A percentile compares a stretch with the other conserved stretches of the same genome.
These are phyloP conservation scores for Quercus phellos DNA, from an alignment of 331 rosid genomes.

Conservation along the genomic window DNA sequence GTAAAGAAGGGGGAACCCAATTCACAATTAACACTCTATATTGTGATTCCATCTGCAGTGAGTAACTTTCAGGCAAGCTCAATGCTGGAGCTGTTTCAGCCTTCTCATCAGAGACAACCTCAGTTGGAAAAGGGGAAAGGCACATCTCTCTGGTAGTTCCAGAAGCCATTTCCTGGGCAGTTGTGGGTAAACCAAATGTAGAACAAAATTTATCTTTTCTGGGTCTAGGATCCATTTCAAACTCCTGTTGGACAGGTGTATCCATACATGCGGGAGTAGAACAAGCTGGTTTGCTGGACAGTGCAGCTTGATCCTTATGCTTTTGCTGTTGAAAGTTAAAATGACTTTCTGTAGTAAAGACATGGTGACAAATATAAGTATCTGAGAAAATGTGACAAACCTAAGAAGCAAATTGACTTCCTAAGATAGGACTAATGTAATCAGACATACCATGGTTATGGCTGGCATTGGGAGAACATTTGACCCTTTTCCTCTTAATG, in stretches of 20 bases:
- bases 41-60: background rate
- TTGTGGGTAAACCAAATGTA: background rate
- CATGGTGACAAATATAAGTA: background rate
- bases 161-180: background rate
- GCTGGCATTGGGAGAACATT: background rate
- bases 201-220: background rate
- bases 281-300: background rate
- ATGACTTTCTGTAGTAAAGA: background rate
- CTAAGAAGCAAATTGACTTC: background rate
- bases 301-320: background rate
- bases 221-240: background rate
- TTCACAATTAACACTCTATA: conserved; percentile 11
- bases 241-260: background rate
- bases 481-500: background rate
- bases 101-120: background rate
- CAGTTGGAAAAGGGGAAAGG: background rate
- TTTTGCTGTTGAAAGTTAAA: background rate
- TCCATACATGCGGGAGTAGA: background rate
- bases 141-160: background rate
- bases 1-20: conserved; percentile 14
- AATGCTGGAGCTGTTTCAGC: background rate
- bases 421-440: background rate
- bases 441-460: background rate
- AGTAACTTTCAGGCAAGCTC: background rate
- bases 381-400: background rate